Evolutionary conservation across 2,329 filamentous ascomycete species (phyloP), one percentile per base, ranked within the genome.

Genomic region (Scedosporium apiospermum): DNA sequence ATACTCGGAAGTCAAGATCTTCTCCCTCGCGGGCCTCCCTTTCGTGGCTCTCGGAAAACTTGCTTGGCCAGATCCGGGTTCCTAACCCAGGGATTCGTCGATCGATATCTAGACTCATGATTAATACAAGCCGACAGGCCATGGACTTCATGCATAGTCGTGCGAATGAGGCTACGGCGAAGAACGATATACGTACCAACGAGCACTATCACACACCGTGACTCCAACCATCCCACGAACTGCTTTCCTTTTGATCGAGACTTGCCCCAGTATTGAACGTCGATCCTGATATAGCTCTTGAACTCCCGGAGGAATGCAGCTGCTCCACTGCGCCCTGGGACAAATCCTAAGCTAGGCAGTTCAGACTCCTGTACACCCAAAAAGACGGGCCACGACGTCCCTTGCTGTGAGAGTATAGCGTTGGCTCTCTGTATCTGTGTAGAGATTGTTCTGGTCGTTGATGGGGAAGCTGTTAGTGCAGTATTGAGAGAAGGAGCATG

Each of bases 181-280:
- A 16, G 18, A 63, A 14, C 2, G 3, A 42, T 23, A 34, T n/a
- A 74, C 79, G 72, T 73, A 84, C 83, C 82, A 64, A 84, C 80
- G 21, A 88, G 76, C 41, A 89, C 73, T 63, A 77, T 74, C 1
- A 84, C 76, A 62, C 81, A 85, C 62, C 82, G 78, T 6, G 83
- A 86, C 67, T 88, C 86, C 2, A 89, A 71, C 86, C 86, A 88
- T 10, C 83, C 83, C 0, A 88, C 73, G 58, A 87, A 79, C 12
- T 76, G 74, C 21, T 79, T 81, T 1, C 84, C 82, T 62, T 80
- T 83, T 1, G 77, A 73, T 1, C 78, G 72, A 2, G 83, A 84
- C 6, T 80, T 72, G 1, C 85, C 85, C 87, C 87, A 89, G 71
- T 86, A 89, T 57, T 86, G 83, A 1, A 84, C 77, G 63, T 87